These are phyloP conservation scores for Cucumis sativus DNA, from an alignment of 306 rosid species.

Conservation along the genomic window DNA sequence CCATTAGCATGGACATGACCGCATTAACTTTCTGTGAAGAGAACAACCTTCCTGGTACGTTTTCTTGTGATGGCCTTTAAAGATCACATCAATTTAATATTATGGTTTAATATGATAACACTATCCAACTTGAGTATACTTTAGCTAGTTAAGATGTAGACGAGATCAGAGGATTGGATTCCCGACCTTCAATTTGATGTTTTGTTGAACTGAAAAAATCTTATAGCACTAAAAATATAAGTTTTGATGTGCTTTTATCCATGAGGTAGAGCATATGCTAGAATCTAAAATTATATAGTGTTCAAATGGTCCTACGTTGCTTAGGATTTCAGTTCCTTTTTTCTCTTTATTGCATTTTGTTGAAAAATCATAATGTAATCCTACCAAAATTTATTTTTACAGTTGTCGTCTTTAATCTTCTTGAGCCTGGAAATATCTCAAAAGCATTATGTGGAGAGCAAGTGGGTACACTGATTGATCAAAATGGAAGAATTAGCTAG, in stretches of 20 bases:
- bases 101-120: background rate
- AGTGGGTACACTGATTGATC: slow-evolving; percentile 41
- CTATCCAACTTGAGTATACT: no score
- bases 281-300: background rate
- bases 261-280: background rate
- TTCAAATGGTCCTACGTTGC: background rate
- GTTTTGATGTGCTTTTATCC: background rate
- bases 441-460: slow-evolving; percentile 40
- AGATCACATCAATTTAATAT: background rate
- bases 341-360: background rate
- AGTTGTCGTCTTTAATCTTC: slow-evolving; percentile 41
- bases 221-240: background rate
- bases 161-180: background rate
- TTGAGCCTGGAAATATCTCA: slow-evolving; percentile 39
- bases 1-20: slow-evolving; percentile 29
- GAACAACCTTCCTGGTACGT: slow-evolving; percentile 29
- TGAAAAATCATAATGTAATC: background rate
- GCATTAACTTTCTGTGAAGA: slow-evolving; percentile 40
- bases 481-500: slow-evolving; percentile 27
- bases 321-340: background rate
- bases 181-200: background rate
- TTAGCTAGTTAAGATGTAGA: no score
- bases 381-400: slow-evolving; percentile 9
- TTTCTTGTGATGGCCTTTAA: background rate
- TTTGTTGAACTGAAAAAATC: background rate